Evolutionary conservation across 345 rosid genomes (phyloP).

Genomic region (Sisymbrium irio): DNA sequence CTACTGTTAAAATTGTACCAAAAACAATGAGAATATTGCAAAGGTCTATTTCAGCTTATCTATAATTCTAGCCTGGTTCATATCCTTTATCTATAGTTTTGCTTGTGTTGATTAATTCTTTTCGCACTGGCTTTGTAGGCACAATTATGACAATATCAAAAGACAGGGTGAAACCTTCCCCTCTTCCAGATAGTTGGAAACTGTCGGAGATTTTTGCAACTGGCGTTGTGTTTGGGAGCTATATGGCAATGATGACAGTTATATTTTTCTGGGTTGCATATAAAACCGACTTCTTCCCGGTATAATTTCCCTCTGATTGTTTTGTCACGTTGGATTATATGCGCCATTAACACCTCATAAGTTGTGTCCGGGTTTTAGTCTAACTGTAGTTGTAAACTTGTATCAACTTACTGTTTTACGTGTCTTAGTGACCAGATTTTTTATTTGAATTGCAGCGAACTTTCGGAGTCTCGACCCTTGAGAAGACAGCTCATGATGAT

Average conservation of each 20-base stretch:
- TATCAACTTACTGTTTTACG: background rate
- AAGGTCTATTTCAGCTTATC: background rate
- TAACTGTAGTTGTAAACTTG: background rate
- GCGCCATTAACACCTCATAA: background rate
- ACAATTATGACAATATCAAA: constrained; percentile 98
- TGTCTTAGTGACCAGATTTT: background rate
- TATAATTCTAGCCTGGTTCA: background rate
- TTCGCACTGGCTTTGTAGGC: constrained; percentile 50
- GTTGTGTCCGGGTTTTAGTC: background rate
- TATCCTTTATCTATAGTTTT: background rate
- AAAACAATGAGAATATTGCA: background rate
- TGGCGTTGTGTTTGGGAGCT: constrained; percentile 86
- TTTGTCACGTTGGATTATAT: background rate
- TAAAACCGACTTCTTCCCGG: constrained; percentile 92
- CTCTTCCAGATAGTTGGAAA: constrained; percentile 99
- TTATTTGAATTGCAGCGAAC: constrained; percentile 47
- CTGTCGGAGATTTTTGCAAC: constrained; percentile 90
- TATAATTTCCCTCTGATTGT: constrained; percentile 27
- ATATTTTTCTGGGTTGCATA: constrained; percentile 97
- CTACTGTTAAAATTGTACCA: background rate
- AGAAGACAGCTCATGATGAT: constrained; percentile 91
- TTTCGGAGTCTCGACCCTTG: constrained; percentile 83
- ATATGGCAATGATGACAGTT: constrained; percentile 98
- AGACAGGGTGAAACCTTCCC: constrained; percentile 99
- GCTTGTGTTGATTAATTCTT: background rate